Evolutionary conservation across 75 land plant genomes (phyloP).

Genomic region (Azolla pinnata): DNA sequence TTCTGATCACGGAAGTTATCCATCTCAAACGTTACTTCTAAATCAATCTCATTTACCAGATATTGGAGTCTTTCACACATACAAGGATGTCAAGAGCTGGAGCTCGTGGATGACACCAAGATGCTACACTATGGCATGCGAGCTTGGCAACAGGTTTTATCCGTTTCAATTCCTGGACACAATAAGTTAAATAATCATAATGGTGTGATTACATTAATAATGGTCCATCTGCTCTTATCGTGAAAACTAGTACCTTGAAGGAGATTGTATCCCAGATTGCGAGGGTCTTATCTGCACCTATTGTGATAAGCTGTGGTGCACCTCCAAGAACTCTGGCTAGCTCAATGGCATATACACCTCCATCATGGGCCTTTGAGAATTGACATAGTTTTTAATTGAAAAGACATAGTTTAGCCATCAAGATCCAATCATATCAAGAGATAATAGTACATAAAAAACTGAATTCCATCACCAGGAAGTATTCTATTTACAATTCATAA

Average conservation of each 20-base stretch:
- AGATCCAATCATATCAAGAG: neutral
- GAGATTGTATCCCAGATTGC: conserved; percentile 94
- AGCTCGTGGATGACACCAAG: conserved; percentile 99
- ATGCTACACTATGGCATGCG: conserved; percentile 92
- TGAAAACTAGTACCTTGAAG: conserved; percentile 94
- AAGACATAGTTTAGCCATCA: neutral
- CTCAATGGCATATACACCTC: conserved; percentile 87
- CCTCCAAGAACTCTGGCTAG: conserved; percentile 77
- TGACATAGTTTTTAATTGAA: neutral
- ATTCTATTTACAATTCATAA: conserved; percentile 1
- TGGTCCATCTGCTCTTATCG: no score
- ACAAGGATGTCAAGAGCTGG: conserved; percentile 88
- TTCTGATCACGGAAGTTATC: no score
- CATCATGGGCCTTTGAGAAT: conserved; percentile 84
- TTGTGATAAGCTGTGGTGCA: conserved; percentile 91
- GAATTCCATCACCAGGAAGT: neutral
- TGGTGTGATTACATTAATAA: no score
- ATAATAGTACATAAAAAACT: neutral
- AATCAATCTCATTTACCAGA: conserved; percentile 79
- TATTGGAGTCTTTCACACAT: conserved; percentile 95
- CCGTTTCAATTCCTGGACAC: conserved; percentile 84
- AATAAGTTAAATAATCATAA: no score
- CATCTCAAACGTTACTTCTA: no score
- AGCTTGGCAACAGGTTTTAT: conserved; percentile 90
- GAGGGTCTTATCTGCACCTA: conserved; percentile 94